A percentile compares a stretch with the other conserved stretches of the same genome.
Evolutionary conservation across 352 stramenopile genomes (phyloP).

Genomic region (Phytopythium chamaehyphon): DNA sequence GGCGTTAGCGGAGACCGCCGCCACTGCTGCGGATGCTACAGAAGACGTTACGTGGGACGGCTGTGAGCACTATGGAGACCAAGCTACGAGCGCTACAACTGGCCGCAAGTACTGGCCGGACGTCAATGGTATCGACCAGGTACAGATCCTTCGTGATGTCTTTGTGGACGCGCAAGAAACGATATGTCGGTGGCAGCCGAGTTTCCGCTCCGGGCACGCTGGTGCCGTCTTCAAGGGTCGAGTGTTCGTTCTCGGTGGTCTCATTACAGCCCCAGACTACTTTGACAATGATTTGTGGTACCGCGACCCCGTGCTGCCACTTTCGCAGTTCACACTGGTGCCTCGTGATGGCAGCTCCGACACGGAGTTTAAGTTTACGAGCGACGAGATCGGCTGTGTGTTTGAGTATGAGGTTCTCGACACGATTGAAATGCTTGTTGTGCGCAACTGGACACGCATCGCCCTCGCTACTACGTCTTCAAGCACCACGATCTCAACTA

Average conservation of each 20-base stretch:
- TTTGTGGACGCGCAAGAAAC: constrained; percentile 61
- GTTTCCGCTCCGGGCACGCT: constrained; percentile 52
- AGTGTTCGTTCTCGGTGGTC: constrained; percentile 71
- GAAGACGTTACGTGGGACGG: constrained; percentile 42
- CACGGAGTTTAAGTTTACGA: constrained; percentile 86
- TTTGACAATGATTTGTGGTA: constrained; percentile 90
- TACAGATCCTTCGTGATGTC: constrained; percentile 53
- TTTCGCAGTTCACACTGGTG: constrained; percentile 44
- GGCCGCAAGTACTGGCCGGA: constrained; percentile 48
- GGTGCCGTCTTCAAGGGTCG: constrained; percentile 73
- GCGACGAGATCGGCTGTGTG: constrained; percentile 82
- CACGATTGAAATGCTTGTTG: constrained; percentile 78
- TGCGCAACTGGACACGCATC: constrained; percentile 61
- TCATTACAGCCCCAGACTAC: constrained; percentile 44
- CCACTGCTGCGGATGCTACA: constrained; percentile 10
- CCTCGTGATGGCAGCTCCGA: constrained; percentile 51
- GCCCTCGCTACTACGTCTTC: background rate
- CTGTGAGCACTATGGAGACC: constrained; percentile 44
- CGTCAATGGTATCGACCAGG: constrained; percentile 60
- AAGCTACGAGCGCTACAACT: constrained; percentile 34
- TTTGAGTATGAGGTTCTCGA: constrained; percentile 94
- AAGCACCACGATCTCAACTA: constrained; percentile 28
- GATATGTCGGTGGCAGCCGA: constrained; percentile 64
- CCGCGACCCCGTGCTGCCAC: constrained; percentile 43
- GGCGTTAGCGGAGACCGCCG: constrained; percentile 13